Evolutionary conservation across 2,329 filamentous ascomycete species (phyloP), one percentile per base, ranked within the genome.

Genomic region (Stagonosporopsis rhizophila): DNA sequence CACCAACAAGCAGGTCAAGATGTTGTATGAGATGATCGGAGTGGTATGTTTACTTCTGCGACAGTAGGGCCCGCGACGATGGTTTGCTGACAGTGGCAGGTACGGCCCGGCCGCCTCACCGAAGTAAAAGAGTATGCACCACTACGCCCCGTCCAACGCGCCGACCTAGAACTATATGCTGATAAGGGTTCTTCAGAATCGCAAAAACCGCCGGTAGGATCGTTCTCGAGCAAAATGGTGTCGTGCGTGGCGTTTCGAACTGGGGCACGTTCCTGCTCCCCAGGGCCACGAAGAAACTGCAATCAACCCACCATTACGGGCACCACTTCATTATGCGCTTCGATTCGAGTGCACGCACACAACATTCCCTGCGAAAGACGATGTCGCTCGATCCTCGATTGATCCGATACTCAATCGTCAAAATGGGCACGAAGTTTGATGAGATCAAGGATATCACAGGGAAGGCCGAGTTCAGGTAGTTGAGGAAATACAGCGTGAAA

Each of bases 311-410:
- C 83, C 86, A 86, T 63, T 85, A 87, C 66, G 95, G 95, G 52
- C 93, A 98, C 81, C 96, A 99, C 84, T 99, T 99, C 78, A 90
- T 96, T 72, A 91, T 99, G 90, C 91, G 95, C 68, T 99, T 96
- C 82, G 95, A 99, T 77, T 81, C 89, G 53, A 89, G 88, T 57
- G 80, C 87, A 7, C 77, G 81, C 46, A 88, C 90, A 7, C 94
- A 98, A 78, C 81, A 90, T 64, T 82, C 87, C 39, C 85, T 99
- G 37, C 85, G 89, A 59, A 84, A 83, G 58, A 94, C 90, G 17
- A 83, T 99, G 64, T 85, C 86, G 46, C 82, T 96, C 65, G 95
- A 99, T 79, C 94, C 95, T 37, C 84, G 95, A 54, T 90, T 98
- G 86, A 90, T 99, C 61, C 87, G 92, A 56, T 89, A 93, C 69